Evolutionary conservation across 2,329 filamentous ascomycete species (phyloP), one percentile per base, ranked within the genome.

Genomic region (Aaosphaeria arxii): DNA sequence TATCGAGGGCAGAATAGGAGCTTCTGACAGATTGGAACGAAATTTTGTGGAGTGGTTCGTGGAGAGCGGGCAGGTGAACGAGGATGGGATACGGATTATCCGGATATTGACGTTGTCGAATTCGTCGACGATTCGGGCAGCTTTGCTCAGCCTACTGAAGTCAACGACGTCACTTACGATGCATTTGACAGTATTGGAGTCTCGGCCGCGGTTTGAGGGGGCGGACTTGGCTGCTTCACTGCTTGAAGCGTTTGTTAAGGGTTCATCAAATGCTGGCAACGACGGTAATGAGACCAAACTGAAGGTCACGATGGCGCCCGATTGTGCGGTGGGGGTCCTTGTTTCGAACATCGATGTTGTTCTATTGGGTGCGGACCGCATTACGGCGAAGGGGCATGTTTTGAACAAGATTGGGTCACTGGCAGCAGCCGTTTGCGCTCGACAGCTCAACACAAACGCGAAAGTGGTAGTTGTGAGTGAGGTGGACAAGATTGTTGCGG

Each of bases 331-430:
- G 4, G 81, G 79, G 1, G 62, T 81, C 7, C 81, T 82, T 1
- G 74, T 78, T 4, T 57, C 63, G 13, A 70, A 65, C n/a, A 71
- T 80, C 4, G 77, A 87, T 54, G 45, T 85, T 1, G 68, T 88
- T 2, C 66, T 89, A 4, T 70, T 89, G 1, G 85, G 85, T 1
- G 83, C 84, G 1, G 85, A 88, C 59, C 71, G 81, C 4, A 83
- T 89, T 46, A 78, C 79, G 9, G 62, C 0, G 62, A 70, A 1
- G 41, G 85, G 83, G 2, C 77, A 80, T 30, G 79, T 87, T 13
- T 83, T 78, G 63, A 88, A 88, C 67, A 88, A 88, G 65, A 83
- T 77, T 0, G 85, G 85, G 0, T 85, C 82, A 1, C 65, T 87
- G 5, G 77, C 82, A 1, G 77, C 80, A 1, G 75, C 82, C 0